A percentile compares a stretch with the other conserved stretches of the same genome.
These are phyloP conservation scores for Penicillium digitatum DNA, from an alignment of 2,329 filamentous ascomycete genomes.

Conservation along the genomic window DNA sequence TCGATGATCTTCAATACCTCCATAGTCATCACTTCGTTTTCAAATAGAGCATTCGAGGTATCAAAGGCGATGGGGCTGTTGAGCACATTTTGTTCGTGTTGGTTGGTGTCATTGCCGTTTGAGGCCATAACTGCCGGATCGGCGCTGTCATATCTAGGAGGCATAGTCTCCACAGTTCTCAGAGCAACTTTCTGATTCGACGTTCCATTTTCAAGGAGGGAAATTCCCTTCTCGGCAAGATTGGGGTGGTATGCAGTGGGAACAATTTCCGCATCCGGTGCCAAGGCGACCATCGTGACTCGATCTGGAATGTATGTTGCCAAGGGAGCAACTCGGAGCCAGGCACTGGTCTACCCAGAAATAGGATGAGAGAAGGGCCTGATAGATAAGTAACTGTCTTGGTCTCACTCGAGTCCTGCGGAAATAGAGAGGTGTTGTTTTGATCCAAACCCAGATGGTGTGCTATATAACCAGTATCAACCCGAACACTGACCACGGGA, in stretches of 20 bases:
- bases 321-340: conserved; percentile 1
- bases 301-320: background rate
- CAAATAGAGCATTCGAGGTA: background rate
- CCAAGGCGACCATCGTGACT: conserved; percentile 19
- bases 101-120: conserved; percentile 15
- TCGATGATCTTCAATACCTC: conserved; percentile 25
- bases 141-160: conserved; percentile 8
- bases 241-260: conserved; percentile 7
- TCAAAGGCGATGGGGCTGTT: background rate
- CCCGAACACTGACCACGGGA: background rate
- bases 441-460: conserved; percentile 6
- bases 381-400: background rate
- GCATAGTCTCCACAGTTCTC: background rate
- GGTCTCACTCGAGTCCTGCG: background rate
- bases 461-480: conserved; percentile 19
- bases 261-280: conserved; percentile 12
- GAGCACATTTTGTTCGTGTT: conserved; percentile 6
- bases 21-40: conserved; percentile 12
- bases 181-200: background rate
- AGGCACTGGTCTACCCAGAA: background rate
- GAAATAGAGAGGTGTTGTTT: background rate
- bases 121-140: conserved; percentile 9
- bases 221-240: conserved; percentile 5
- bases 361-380: background rate
- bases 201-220: background rate